Evolutionary conservation across 2,329 filamentous ascomycete genomes (phyloP), one percentile per base, ranked within the genome.

Genomic region (Ascochyta koolunga): DNA sequence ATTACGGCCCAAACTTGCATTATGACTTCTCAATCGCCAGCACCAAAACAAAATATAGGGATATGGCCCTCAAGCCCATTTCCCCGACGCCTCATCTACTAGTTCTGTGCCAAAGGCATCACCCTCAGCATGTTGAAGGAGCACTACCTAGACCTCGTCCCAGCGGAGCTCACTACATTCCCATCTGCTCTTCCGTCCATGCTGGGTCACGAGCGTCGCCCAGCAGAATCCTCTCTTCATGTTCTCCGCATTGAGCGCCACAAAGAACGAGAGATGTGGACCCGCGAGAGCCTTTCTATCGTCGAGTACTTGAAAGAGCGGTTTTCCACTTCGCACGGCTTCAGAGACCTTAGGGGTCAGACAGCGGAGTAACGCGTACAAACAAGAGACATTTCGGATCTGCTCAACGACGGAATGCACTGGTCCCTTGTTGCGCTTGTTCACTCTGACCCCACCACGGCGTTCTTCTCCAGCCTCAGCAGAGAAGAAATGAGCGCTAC

Each of bases 11-110:
- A 33, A 13, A 33, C 15, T 13, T 4, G 33, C 18, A 37, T 2
- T 10, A 37, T 37, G 33, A 8, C 2, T 37, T 8, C 19, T n/a
- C 1, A 19, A 38, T 8, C 6, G 9, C 2, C 25, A 21, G 15
- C 8, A 8, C 39, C 27, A 29, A 27, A 50, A 64, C 46, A 16
- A 66, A 62, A 11, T n/a, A 29, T 66, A 29, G 65, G 57, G 58
- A 19, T 66, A 44, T 66, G 64, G 64, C 58, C 62, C 1, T 56
- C 50, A 2, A 62, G 64, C 31, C 54, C 65, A 27, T 66, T 58
- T 41, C 62, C 64, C 5, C 60, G 60, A 11, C 62, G 62, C 29
- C 22, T 66, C 10, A 24, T 63, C 32, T 65, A 62, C 54, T 65
- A 61, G 35, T 39, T 66, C 21, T 55, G 38, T 49, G 54, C 59